A percentile compares a stretch with the other conserved stretches of the same genome.
phyloP scores from a whole-genome alignment of 2,329 filamentous ascomycete species.

The Alternaria sp. region DNA sequence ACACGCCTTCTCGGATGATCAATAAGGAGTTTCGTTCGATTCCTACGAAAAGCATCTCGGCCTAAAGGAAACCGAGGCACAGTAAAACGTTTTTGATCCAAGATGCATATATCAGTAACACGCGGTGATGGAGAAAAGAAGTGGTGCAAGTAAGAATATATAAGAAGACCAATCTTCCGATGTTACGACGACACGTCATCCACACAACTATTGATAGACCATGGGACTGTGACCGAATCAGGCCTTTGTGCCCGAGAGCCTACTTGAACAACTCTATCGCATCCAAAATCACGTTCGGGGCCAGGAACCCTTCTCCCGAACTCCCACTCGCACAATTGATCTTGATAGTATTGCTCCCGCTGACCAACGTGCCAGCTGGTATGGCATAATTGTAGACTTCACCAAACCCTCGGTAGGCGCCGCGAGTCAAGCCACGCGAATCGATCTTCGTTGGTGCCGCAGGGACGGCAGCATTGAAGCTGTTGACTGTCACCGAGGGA shows the following conservation, averaged over 20 bases:
- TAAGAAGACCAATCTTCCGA: neutral
- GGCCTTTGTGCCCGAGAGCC: neutral
- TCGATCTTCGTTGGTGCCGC: slow-evolving; percentile 67
- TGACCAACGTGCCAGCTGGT: slow-evolving; percentile 63
- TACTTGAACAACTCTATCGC: slow-evolving; percentile 44
- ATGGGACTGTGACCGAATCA: neutral
- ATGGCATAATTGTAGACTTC: slow-evolving; percentile 70
- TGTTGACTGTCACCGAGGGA: slow-evolving; percentile 64
- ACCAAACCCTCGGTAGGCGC: slow-evolving; percentile 68
- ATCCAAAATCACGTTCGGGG: slow-evolving; percentile 59
- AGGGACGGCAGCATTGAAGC: slow-evolving; percentile 57
- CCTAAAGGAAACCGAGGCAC: neutral
- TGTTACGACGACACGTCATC: neutral
- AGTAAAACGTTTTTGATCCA: neutral
- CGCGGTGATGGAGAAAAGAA: neutral
- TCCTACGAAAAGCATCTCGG: neutral
- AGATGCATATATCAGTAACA: neutral
- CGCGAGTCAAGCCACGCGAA: slow-evolving; percentile 69
- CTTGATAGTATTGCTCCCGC: slow-evolving; percentile 68
- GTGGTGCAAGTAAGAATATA: neutral
- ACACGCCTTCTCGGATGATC: neutral
- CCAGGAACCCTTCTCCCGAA: slow-evolving; percentile 61
- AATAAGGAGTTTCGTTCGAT: neutral
- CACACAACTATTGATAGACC: neutral
- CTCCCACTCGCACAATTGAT: slow-evolving; percentile 66